These are phyloP conservation scores for Polytrichum formosum DNA, from an alignment of 225 moss, liverwort and hornwort species.

Conservation along the genomic window DNA sequence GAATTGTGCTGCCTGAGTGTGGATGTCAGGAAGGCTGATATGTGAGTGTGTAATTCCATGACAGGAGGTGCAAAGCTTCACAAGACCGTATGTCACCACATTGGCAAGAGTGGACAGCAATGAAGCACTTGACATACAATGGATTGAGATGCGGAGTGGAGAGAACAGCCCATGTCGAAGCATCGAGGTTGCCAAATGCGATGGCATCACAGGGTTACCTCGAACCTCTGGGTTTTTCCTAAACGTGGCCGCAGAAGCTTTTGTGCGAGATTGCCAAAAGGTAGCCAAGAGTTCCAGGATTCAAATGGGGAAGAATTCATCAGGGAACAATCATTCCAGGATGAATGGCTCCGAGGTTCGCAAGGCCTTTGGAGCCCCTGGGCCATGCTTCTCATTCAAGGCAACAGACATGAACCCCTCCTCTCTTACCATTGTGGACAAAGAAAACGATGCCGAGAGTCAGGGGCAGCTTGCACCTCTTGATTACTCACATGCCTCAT, in stretches of 20 bases:
- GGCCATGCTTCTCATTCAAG: constrained; percentile 3
- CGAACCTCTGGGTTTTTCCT: constrained; percentile 9
- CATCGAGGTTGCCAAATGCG: not conserved
- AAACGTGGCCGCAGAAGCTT: constrained; percentile 6
- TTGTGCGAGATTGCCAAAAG: not conserved
- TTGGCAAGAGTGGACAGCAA: not conserved
- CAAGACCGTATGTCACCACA: too few species aligned
- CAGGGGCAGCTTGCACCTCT: constrained; percentile 6
- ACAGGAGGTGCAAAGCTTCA: too few species aligned
- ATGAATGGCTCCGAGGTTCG: too few species aligned
- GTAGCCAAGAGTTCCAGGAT: too few species aligned
- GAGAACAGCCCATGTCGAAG: not conserved
- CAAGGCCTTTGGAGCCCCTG: too few species aligned
- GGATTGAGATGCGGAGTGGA: constrained; percentile 12
- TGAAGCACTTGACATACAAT: constrained; percentile 12
- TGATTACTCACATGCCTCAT: constrained; percentile 10
- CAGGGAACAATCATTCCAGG: too few species aligned
- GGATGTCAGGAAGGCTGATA: too few species aligned
- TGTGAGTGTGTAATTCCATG: too few species aligned
- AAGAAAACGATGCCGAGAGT: not conserved
- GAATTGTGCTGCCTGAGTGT: too few species aligned
- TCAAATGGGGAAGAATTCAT: not conserved
- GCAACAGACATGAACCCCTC: not conserved
- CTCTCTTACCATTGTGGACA: not conserved
- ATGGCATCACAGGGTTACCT: constrained; percentile 2